Base-by-base conservation (phyloP, 768 basidiomycete species). In the Cystofilobasidium bisporidii region DNA sequence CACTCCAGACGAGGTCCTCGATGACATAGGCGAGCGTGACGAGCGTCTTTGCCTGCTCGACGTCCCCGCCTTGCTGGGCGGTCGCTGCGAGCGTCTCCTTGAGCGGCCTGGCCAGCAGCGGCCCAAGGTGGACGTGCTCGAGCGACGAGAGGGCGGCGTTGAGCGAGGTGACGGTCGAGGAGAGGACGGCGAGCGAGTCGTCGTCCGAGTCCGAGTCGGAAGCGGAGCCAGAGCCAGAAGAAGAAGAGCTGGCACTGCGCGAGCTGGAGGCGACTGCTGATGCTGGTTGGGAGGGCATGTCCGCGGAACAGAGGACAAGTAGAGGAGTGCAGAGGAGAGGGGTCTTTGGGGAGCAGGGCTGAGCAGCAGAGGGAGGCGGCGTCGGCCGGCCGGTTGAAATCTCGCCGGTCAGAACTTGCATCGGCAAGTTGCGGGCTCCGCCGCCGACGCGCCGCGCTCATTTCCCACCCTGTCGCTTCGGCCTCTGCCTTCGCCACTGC, bases 1-100 rank as follows among this genome's bases (percentile, higher is more conserved):
- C 63, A 77, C 77, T 72, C 75, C 76, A 78, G 45, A 77, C 72
- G 32, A 78, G 57, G 70, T 78, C 76, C 66, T 74, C 73, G 33
- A 78, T 71, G n/a, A 75, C 72, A 65, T 76, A 78, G 0, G 72
- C 72, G 40, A 75, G 61, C 65, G 76, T 65, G 30, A 78, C 71
- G 41, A 75, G 72, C 73, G 76, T 72, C 71, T 78, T 78, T 0
- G 75, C 76, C 48, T 72, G 59, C 30, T 75, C 74, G 48, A 76
- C 40, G 9, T 67, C 60, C 17, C 36, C 61, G 26, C 55, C 63
- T n/a, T n/a, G n/a, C 10, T 48, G 22, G 36, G 57, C 65, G 43
- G 76, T 45, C 2, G 45, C 50, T 3, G 65, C 71, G 30, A 75
- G 38, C 20, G 72, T 70, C 0, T 72, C 72, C 10, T 69, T 50